Evolutionary conservation across 148 eudicot species (phyloP), one percentile per base, ranked within the genome.

Genomic region (Camellia japonica): DNA sequence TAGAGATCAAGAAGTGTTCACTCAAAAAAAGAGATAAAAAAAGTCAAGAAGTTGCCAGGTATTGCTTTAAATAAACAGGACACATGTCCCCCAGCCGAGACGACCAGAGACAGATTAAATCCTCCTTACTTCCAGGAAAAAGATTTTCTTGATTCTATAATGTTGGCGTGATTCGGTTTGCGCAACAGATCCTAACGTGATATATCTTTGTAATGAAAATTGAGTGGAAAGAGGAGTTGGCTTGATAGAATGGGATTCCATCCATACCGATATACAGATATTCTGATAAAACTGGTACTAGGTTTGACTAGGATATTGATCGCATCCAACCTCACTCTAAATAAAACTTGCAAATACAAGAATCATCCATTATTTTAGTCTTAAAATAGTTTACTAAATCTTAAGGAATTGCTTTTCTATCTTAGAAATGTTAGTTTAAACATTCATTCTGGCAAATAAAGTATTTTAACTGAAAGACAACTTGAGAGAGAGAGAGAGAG

Each of bases 71-170:
- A 47, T 46, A 68, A 14, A 68, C 56, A 51, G 51, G 38, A 23
- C 30, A 23, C 46, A 14, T 73, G 19, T 38, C 62, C 3, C 2
- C 47, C 76, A 55, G 9, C 38, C 3, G 5, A 14, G 46, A 30
- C 13, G 62, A 54, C 5, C 6, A 49, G 41, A 51, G 18, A n/a
- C 42, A 23, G 30, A 23, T 23, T 30, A 7, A 49, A 71, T 51
- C 76, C 76, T 73, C 20, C 76, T 30, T 55, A 8, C 42, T 71
- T 42, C 11, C 46, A 14, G 63, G 76, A 73, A 55, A 11, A 73
- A 10, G 62, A 44, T 49, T 71, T 49, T 49, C 13, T 3, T 16
- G 73, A 23, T 0, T 23, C 30, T 23, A 23, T 23, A 23, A 23
- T 23, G 30, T 23, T 23, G 30, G 30, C 30, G 0, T 23, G 30